Conservation (phyloP, 2,329 filamentous ascomycete genomes). For the Colletotrichum destructivum region DNA sequence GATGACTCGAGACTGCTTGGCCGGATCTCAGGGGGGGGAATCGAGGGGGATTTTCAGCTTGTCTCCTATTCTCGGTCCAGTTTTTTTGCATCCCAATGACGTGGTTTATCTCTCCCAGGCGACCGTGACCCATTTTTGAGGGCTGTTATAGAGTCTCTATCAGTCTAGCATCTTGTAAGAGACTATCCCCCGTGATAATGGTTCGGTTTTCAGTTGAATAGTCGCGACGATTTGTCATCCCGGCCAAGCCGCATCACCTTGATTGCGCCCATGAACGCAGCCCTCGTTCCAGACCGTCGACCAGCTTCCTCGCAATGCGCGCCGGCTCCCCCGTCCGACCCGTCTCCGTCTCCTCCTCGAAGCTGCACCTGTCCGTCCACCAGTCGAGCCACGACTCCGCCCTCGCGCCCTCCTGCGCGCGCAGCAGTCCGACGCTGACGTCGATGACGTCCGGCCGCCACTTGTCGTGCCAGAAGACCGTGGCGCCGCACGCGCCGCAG, state of each 20-base stretch:
- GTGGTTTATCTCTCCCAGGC: not conserved
- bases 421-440: slow-evolving; percentile 73
- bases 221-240: too few species aligned
- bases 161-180: not conserved
- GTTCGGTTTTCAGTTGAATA: not conserved
- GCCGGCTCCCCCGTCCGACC: slow-evolving; percentile 50
- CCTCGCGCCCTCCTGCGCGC: slow-evolving; percentile 64
- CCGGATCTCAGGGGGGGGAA: not conserved
- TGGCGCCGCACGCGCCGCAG: slow-evolving; percentile 74
- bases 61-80: not conserved
- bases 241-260: not conserved
- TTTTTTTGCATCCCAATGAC: not conserved
- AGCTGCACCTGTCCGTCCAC: slow-evolving; percentile 72
- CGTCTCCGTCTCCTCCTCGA: slow-evolving; percentile 65
- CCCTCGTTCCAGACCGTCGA: slow-evolving; percentile 49
- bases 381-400: slow-evolving; percentile 75
- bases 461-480: slow-evolving; percentile 73
- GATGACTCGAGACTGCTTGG: slow-evolving; percentile 16
- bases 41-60: not conserved
- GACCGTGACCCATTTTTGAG: not conserved
- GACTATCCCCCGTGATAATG: not conserved
- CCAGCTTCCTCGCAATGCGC: slow-evolving; percentile 48
- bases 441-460: slow-evolving; percentile 71
- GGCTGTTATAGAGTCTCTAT: not conserved
- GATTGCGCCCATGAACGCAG: slow-evolving; percentile 7